Percentiles rank a stretch among this genome's conserved stretches.
These are phyloP conservation scores for Russula sp. DNA, from an alignment of 768 basidiomycete species.

Conservation along the genomic window DNA sequence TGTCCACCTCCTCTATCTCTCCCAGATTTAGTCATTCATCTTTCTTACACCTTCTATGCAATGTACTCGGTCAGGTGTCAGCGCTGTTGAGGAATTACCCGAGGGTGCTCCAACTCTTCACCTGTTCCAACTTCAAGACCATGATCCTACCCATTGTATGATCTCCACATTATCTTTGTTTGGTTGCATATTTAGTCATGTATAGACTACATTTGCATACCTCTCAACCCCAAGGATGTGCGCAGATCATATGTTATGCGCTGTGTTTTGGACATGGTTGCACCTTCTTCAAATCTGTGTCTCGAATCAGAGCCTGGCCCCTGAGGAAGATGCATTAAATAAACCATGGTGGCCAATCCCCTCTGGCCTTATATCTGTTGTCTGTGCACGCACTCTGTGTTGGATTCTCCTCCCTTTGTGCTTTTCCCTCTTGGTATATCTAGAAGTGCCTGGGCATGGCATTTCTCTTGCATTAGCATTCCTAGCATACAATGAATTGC, in stretches of 20 bases:
- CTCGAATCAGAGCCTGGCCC: constrained; percentile 24
- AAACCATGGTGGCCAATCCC: constrained; percentile 26
- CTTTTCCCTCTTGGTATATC: constrained; percentile 12
- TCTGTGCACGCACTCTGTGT: constrained; percentile 15
- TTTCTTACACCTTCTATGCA: background rate
- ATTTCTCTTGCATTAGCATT: constrained; percentile 18
- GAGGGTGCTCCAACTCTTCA: constrained; percentile 13
- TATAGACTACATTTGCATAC: constrained; percentile 13
- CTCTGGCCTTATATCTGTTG: constrained; percentile 22
- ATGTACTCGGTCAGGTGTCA: background rate
- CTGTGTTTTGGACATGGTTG: constrained; percentile 26
- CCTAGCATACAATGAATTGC: constrained; percentile 23
- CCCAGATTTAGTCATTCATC: background rate
- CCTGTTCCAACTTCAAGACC: constrained; percentile 14
- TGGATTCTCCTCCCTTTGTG: constrained; percentile 24
- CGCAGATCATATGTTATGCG: background rate
- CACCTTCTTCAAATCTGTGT: constrained; percentile 28
- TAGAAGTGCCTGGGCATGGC: constrained; percentile 8
- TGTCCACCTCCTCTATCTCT: background rate
- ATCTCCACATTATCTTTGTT: background rate
- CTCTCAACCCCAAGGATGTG: constrained; percentile 1
- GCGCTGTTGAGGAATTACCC: background rate
- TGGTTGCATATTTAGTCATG: background rate
- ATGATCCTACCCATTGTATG: constrained; percentile 10
- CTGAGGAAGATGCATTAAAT: constrained; percentile 25